A percentile compares a stretch with the other conserved stretches of the same genome.
Evolutionary conservation across 306 rosid genomes (phyloP).

Genomic region (Acacia acuminata): DNA sequence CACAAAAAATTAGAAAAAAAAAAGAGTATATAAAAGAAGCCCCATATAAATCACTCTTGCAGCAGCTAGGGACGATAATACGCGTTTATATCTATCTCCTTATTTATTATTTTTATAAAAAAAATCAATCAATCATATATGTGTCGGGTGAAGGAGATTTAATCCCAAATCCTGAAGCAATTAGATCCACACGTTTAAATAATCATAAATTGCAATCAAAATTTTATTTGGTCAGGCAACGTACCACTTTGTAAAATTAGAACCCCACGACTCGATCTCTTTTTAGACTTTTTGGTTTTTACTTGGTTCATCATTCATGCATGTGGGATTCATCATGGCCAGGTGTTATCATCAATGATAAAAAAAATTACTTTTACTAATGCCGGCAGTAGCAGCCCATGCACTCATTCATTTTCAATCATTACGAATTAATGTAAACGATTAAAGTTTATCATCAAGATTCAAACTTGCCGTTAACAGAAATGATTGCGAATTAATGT

Average conservation of each 20-base stretch:
- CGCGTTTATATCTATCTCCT: background rate
- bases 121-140: conserved; percentile 43
- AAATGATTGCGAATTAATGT: background rate
- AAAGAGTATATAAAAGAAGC: background rate
- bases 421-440: background rate
- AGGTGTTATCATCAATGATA: background rate
- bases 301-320: background rate
- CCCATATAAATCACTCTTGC: conserved; percentile 7
- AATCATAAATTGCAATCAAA: conserved; percentile 32
- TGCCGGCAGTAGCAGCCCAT: no score
- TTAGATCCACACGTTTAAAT: conserved; percentile 32
- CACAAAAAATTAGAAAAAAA: background rate
- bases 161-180: conserved; percentile 12
- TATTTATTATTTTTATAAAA: background rate
- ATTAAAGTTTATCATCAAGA: background rate
- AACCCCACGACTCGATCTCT: conserved; percentile 26
- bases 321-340: conserved; percentile 5
- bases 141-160: conserved; percentile 13
- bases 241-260: conserved; percentile 21
- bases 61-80: background rate
- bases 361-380: background rate
- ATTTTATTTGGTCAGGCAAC: conserved; percentile 27
- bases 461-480: background rate
- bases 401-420: conserved; percentile 7
- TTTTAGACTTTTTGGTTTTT: background rate